Evolutionary conservation across 106 monocot genomes (phyloP), one percentile per base, ranked within the genome.

Genomic region (Acorus calamus): DNA sequence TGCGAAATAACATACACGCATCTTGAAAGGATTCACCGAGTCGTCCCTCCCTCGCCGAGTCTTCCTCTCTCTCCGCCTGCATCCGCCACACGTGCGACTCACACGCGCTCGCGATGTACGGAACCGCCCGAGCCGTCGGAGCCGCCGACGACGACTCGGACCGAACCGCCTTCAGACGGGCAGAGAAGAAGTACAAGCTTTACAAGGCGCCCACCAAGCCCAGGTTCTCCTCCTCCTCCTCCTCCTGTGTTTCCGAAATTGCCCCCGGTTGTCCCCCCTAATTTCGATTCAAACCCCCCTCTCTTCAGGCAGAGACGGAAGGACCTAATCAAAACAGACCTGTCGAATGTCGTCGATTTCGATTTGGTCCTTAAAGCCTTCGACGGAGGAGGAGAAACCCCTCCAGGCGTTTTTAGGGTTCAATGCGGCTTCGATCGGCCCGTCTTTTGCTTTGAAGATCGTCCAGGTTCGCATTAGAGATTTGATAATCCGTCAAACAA

Each of bases 121-220:
- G 66, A 44, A 62, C 43, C 5, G 64, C 51, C 28, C 28, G 28
- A 28, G 28, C 28, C 49, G 66, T 63, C 28, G 72, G 28, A 11
- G 10, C 53, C 46, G 8, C 69, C 65, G 59, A 73, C 11, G 69
- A 42, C 52, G 82, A 85, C 3, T 8, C 62, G 8, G 86, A 94
- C 71, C 75, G 86, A 48, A 89, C 89, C 4, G 86, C 86, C 42
- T 94, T 94, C 78, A 80, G 94, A 42, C 69, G 70, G 28, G 84
- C 86, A 2, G 94, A 94, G 84, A 94, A 94, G 84, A 53, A 59
- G 7, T 94, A 89, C 76, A 94, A 89, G 68, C 86, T 94, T 46
- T 83, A 84, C 77, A 86, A 84, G 43, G 3, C 69, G 1, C 74
- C 42, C 8, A 14, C 53, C 65, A 63, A 53, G 59, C 8, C 28